Conservation (phyloP, 805 yeast genomes). For the Maudiozyma serrabonitensis region DNA sequence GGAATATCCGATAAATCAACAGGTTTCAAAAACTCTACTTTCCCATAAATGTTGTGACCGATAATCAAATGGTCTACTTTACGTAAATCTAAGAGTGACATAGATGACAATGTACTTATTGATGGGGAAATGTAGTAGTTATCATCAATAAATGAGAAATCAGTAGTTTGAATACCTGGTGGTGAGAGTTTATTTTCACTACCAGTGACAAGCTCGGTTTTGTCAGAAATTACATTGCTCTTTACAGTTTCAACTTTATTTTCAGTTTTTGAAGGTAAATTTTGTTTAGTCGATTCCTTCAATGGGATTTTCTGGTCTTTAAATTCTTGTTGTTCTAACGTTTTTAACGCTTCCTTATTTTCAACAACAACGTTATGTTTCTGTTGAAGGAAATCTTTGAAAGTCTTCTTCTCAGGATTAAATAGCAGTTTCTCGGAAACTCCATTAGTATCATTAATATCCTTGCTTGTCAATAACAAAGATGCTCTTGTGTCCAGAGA, state of each 20-base stretch:
- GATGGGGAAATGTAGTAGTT: constrained; percentile 89
- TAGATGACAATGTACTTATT: constrained; percentile 46
- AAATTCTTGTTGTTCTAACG: neutral
- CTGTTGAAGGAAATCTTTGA: constrained; percentile 21
- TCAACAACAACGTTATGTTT: constrained; percentile 5
- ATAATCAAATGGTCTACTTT: constrained; percentile 55
- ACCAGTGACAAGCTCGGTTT: neutral
- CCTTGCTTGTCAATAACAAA: neutral
- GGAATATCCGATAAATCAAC: constrained; percentile 72
- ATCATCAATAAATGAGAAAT: constrained; percentile 45
- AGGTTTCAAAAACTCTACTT: constrained; percentile 65
- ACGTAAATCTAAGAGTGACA: constrained; percentile 56
- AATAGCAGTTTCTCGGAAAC: constrained; percentile 12
- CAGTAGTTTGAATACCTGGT: constrained; percentile 38
- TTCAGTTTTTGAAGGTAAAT: neutral
- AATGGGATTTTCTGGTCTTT: neutral
- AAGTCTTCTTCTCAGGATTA: constrained; percentile 24
- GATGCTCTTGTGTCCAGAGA: neutral
- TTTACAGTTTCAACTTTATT: neutral
- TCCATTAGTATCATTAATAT: neutral
- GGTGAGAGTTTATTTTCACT: constrained; percentile 11
- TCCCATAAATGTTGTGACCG: constrained; percentile 69
- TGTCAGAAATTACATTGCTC: no score
- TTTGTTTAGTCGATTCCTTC: neutral
- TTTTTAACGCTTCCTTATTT: constrained; percentile 3